Base-by-base conservation (phyloP, 306 rosid species). In the Gleditsia sinensis region DNA sequence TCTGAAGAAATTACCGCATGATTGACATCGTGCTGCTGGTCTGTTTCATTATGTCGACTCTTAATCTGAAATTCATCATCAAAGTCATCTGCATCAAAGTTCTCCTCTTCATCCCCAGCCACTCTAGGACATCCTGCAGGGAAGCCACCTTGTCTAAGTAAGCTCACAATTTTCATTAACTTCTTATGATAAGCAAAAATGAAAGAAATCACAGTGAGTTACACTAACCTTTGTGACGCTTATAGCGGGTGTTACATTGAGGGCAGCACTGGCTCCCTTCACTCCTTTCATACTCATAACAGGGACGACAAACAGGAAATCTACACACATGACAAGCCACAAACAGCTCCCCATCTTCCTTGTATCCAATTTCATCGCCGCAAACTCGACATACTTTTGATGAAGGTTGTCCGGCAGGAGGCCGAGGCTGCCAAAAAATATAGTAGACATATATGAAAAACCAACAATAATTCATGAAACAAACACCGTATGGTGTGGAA, bases 221-320 rank as follows among this genome's bases (percentile, higher is more conserved):
- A 57, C 19, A 30, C 77, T 24, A 40, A 91, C 97, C 96, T 82
- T 83, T 92, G 10, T 88, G 98, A 51, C 96, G 99, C 86, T 86
- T 92, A 54, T 95, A 92, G 74, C 92, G 96, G 37, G 88, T 83
- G 78, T 84, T 95, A 84, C 99, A 92, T 70, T 95, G 97, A 46
- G 99, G 98, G 49, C 99, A 95, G 57, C 80, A 75, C 80, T 88
- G 96, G 50, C 78, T 87, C 24, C 99, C 99, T 81, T 95, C 99
- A 69, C 97, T 88, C 79, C 99, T 87, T 72, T 95, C 97, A 56
- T 95, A 92, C 27, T 88, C 97, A 36, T 92, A 95, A 70, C 99
- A 95, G 27, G 99, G 97, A 21, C 82, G 78, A 34, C 98, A 95
- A 67, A 92, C 99, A 0, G 99, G 99, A 65, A 94, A 95, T 34